Evolutionary conservation across 306 rosid genomes (phyloP).

Genomic region (Vicia faba): DNA sequence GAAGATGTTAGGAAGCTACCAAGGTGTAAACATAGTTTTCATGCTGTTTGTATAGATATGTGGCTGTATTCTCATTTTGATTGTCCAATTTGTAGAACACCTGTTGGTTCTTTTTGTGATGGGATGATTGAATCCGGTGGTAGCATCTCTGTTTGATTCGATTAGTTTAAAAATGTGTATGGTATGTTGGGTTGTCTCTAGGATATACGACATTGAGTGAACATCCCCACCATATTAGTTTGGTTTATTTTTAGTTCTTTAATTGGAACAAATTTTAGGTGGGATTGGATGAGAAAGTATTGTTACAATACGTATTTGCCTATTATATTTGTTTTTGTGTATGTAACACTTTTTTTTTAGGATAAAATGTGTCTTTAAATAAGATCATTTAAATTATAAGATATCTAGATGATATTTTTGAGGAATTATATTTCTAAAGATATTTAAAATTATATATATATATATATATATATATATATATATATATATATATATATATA

Average conservation of each 20-base stretch:
- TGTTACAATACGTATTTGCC: too few species aligned
- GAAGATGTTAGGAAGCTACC: slow-evolving; percentile 82
- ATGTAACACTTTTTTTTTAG: too few species aligned
- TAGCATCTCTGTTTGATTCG: background rate
- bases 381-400: too few species aligned
- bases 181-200: background rate
- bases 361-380: too few species aligned
- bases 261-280: background rate
- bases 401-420: too few species aligned
- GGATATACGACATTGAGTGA: background rate
- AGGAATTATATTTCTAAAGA: too few species aligned
- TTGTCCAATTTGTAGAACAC: slow-evolving; percentile 87
- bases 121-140: slow-evolving; percentile 33
- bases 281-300: too few species aligned
- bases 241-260: background rate
- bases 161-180: background rate
- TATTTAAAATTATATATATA: too few species aligned
- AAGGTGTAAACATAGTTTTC: slow-evolving; percentile 74
- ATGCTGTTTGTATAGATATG: slow-evolving; percentile 81
- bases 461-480: too few species aligned
- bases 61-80: slow-evolving; percentile 92
- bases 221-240: background rate
- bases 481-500: too few species aligned
- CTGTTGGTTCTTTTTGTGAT: slow-evolving; percentile 37
- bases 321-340: too few species aligned